phyloP scores from a whole-genome alignment of 2,329 filamentous ascomycete genomes.

The Pseudocercospora fuligena region DNA sequence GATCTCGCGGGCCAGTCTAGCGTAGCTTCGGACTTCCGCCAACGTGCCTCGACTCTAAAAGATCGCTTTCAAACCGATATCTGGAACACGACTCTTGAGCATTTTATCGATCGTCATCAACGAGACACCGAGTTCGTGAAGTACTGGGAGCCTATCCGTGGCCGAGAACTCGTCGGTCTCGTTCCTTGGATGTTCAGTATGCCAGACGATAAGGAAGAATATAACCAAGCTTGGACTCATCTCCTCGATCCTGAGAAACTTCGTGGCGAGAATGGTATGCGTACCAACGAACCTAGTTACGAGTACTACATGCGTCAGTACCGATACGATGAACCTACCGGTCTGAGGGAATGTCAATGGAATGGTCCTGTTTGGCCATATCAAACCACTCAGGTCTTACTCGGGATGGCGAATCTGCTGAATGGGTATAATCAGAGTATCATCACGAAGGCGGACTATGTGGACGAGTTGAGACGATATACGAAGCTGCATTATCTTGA shows the following conservation, averaged over 20 bases:
- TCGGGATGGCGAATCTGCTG: slow-evolving; percentile 49
- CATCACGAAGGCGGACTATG: slow-evolving; percentile 44
- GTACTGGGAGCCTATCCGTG: slow-evolving; percentile 49
- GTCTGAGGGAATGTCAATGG: slow-evolving; percentile 50
- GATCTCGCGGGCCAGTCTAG: slow-evolving; percentile 37
- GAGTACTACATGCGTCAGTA: slow-evolving; percentile 54
- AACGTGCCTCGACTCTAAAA: slow-evolving; percentile 44
- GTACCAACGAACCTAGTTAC: slow-evolving; percentile 51
- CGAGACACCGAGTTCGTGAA: slow-evolving; percentile 46
- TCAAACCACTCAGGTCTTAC: slow-evolving; percentile 49
- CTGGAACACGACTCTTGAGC: slow-evolving; percentile 51
- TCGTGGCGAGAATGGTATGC: slow-evolving; percentile 44
- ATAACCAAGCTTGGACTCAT: slow-evolving; percentile 46
- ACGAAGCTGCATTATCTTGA: slow-evolving; percentile 47
- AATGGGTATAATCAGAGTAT: slow-evolving; percentile 46
- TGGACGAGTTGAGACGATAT: slow-evolving; percentile 45
- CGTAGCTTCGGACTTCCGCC: slow-evolving; percentile 27
- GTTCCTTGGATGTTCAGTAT: slow-evolving; percentile 52
- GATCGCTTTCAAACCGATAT: slow-evolving; percentile 45
- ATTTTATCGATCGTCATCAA: slow-evolving; percentile 52
- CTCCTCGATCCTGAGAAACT: slow-evolving; percentile 44
- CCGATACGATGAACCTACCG: slow-evolving; percentile 43
- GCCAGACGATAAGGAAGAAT: slow-evolving; percentile 46
- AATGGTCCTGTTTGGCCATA: slow-evolving; percentile 53
- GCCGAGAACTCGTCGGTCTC: slow-evolving; percentile 50